Evolutionary conservation across 108 stramenopile genomes (phyloP).

Genomic region (Pseudonitzschia pungens): DNA sequence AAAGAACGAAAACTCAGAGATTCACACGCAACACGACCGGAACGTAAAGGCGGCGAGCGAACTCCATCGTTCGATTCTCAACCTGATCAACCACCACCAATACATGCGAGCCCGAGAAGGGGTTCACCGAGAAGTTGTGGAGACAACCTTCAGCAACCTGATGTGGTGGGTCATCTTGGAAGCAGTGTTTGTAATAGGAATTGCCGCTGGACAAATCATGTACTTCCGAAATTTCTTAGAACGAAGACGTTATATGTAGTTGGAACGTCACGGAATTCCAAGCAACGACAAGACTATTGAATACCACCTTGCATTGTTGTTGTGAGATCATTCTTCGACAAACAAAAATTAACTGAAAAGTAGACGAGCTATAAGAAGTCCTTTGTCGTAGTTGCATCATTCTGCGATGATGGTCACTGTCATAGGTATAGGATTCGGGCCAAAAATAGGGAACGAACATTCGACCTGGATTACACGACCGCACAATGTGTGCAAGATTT

Average conservation of each 20-base stretch:
- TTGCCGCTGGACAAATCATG: slow-evolving; percentile 63
- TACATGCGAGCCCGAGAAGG: slow-evolving; percentile 63
- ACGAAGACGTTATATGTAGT: slow-evolving; percentile 59
- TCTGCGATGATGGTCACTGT: no score
- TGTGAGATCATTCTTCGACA: no score
- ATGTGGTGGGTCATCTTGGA: slow-evolving; percentile 61
- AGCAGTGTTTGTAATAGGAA: slow-evolving; percentile 45
- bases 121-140: slow-evolving; percentile 51
- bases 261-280: not conserved
- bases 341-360: no score
- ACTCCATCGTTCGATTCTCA: slow-evolving; percentile 11
- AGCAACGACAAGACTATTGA: no score
- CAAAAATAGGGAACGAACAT: no score
- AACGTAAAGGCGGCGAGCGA: slow-evolving; percentile 3
- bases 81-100: slow-evolving; percentile 54
- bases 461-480: no score
- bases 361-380: no score
- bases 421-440: no score
- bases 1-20: slow-evolving; percentile 9
- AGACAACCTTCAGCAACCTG: slow-evolving; percentile 52
- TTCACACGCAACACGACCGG: slow-evolving; percentile 22
- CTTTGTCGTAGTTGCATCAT: no score
- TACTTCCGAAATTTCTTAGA: slow-evolving; percentile 75
- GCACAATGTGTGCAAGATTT: no score
- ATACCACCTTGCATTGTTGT: no score